phyloP scores from a whole-genome alignment of 2,329 filamentous ascomycete genomes.

The Cryphonectria japonica region DNA sequence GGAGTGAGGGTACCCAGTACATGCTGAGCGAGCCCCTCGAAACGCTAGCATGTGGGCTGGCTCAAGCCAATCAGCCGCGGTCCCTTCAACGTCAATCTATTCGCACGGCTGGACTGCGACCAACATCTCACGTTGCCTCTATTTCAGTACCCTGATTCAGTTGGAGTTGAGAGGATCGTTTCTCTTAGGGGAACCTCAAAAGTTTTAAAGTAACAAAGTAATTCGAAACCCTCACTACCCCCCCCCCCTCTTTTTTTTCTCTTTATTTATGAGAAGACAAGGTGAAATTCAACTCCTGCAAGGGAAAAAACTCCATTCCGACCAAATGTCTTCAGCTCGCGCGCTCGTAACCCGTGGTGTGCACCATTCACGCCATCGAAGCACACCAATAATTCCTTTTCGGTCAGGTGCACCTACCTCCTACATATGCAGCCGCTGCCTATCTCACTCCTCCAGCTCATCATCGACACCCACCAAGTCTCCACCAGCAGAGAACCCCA shows the following conservation, averaged over 20 bases:
- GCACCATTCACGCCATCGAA: constrained; percentile 4
- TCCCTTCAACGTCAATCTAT: constrained; percentile 10
- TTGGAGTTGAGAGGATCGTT: not conserved
- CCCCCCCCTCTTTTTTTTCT: not conserved
- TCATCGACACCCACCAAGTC: not conserved
- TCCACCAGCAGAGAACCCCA: not conserved
- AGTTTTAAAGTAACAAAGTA: not conserved
- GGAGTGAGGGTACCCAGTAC: not conserved
- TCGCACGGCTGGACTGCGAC: constrained; percentile 1
- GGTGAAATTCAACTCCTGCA: not conserved
- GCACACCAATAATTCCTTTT: not conserved
- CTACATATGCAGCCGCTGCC: constrained; percentile 16
- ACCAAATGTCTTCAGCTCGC: constrained; percentile 16
- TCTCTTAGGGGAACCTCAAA: not conserved
- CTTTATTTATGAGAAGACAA: not conserved
- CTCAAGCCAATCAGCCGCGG: constrained; percentile 4
- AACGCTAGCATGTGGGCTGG: constrained; percentile 1
- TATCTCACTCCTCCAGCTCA: constrained; percentile 16
- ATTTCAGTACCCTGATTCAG: not conserved
- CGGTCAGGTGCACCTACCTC: not conserved
- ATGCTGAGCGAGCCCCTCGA: not conserved
- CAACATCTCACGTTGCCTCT: not conserved
- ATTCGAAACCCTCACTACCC: not conserved
- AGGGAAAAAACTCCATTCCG: not conserved
- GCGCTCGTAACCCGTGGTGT: constrained; percentile 1